Evolutionary conservation across 441 rosid genomes (phyloP).

Genomic region (California macrophylla): DNA sequence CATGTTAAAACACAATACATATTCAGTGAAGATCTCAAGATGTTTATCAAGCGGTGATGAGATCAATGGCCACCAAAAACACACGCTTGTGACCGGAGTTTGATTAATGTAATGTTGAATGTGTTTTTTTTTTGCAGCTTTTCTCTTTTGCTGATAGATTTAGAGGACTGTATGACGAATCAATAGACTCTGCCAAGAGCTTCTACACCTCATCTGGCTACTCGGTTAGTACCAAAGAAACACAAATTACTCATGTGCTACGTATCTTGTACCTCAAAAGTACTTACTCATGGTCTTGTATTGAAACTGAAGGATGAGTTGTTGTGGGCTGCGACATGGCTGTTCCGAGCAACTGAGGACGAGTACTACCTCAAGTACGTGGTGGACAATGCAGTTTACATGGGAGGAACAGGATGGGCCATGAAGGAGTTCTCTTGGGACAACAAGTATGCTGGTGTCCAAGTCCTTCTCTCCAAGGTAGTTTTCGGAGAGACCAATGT

Average conservation of each 20-base stretch:
- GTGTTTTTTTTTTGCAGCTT: conserved; percentile 28
- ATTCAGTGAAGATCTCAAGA: no score
- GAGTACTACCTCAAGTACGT: conserved; percentile 46
- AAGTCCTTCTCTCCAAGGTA: conserved; percentile 55
- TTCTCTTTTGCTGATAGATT: conserved; percentile 51
- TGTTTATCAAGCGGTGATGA: no score
- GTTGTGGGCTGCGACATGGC: conserved; percentile 57
- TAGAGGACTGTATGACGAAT: conserved; percentile 50
- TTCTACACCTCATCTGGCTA: conserved; percentile 54
- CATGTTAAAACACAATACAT: no score
- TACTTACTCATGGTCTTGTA: background rate
- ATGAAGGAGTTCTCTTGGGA: conserved; percentile 67
- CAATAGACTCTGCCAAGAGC: conserved; percentile 36
- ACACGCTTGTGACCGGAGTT: no score
- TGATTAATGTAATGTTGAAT: background rate
- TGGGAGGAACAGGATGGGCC: conserved; percentile 66
- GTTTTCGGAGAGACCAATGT: no score
- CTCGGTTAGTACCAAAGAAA: conserved; percentile 26
- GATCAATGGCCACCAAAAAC: no score
- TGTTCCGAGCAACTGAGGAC: conserved; percentile 43
- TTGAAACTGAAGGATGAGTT: conserved; percentile 41
- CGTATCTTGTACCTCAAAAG: background rate
- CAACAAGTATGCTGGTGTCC: conserved; percentile 62
- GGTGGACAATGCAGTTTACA: conserved; percentile 40
- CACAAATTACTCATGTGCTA: background rate